Conservation (phyloP, 2,329 filamentous ascomycete genomes). For the Fusarium decemcellulare region DNA sequence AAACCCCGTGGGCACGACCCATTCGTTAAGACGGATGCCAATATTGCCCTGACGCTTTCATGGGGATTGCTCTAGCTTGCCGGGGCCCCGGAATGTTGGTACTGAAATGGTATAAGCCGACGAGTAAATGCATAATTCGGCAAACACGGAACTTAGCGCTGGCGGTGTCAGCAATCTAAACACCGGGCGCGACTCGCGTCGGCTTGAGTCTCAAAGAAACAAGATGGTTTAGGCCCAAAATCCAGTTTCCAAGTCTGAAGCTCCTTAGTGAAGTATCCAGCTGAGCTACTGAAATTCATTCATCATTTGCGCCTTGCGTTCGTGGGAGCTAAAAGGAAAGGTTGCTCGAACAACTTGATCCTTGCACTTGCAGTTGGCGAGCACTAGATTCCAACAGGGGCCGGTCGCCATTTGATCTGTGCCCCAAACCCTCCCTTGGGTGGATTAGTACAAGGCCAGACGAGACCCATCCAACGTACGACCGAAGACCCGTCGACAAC, state of each 20-base stretch:
- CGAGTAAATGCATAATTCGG: neutral
- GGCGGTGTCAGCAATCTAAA: neutral
- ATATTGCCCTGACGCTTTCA: neutral
- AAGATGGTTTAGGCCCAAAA: neutral
- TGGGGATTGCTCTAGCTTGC: slow-evolving; percentile 2
- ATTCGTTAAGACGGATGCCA: neutral
- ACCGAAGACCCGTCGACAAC: neutral
- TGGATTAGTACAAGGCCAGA: neutral
- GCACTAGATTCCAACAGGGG: neutral
- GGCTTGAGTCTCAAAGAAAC: neutral
- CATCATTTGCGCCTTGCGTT: neutral
- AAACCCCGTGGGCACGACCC: slow-evolving; percentile 1
- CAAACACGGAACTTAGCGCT: neutral
- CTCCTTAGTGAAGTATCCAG: neutral
- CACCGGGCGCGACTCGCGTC: neutral
- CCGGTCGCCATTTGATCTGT: neutral
- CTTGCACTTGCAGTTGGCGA: neutral
- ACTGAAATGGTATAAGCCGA: neutral
- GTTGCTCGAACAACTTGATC: neutral
- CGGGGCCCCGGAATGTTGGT: neutral
- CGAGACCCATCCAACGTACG: neutral
- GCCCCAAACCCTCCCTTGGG: neutral
- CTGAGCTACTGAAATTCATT: neutral
- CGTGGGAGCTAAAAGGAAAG: neutral
- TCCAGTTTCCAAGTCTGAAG: neutral